Evolutionary conservation across 192 early-diverging fungal genomes (phyloP).

Genomic region (Entomortierella chlamydospora): DNA sequence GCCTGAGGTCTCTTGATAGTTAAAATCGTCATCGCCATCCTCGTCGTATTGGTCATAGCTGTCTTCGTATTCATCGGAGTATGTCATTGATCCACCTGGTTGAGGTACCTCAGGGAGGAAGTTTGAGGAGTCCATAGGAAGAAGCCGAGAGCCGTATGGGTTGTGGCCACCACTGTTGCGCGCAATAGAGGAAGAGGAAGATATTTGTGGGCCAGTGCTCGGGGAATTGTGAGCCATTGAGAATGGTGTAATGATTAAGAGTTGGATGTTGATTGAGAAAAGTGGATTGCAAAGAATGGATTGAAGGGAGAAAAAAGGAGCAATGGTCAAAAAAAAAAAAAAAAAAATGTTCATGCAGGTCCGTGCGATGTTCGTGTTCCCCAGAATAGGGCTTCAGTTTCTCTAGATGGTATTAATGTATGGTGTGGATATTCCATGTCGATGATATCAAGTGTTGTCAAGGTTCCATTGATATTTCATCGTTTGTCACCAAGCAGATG

Average conservation of each 20-base stretch:
- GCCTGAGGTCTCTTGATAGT: neutral
- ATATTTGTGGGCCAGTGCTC: neutral
- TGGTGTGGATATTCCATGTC: no score
- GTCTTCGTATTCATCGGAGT: neutral
- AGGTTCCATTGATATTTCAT: no score
- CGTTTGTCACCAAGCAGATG: no score
- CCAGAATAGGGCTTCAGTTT: no score
- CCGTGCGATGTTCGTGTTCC: no score
- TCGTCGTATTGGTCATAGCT: neutral
- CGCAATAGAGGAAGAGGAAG: neutral
- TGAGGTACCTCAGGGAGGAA: constrained; percentile 4
- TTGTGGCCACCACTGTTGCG: neutral
- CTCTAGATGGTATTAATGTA: no score
- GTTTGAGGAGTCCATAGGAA: constrained; percentile 15
- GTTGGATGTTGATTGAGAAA: neutral
- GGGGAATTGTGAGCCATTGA: neutral
- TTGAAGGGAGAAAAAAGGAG: no score
- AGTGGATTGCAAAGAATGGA: no score
- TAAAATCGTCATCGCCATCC: neutral
- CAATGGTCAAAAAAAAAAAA: no score
- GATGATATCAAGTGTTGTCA: no score
- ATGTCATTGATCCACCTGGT: neutral
- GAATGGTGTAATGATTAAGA: neutral
- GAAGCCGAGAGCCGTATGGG: constrained; percentile 24
- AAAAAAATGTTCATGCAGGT: no score